A percentile compares a stretch with the other conserved stretches of the same genome.
These are phyloP conservation scores for Flaveria robusta DNA, from an alignment of 129 eudicot species.

Conservation along the genomic window DNA sequence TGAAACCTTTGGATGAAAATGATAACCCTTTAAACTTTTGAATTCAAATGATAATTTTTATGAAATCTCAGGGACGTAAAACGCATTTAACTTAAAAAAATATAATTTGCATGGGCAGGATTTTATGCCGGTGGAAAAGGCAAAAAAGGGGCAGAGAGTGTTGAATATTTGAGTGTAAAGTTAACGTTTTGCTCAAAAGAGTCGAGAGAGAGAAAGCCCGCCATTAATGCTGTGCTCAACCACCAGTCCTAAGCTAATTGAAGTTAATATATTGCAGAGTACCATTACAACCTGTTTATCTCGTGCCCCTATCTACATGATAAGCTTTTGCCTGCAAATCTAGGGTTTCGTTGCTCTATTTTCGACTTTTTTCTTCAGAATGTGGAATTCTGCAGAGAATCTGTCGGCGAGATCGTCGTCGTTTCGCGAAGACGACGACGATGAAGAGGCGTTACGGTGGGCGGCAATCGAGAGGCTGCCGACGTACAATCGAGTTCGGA, in stretches of 20 bases:
- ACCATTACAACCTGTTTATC: constrained; percentile 16
- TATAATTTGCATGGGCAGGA: not conserved
- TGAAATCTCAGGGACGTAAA: no score
- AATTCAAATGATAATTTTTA: no score
- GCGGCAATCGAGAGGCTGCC: constrained; percentile 95
- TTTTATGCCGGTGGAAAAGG: not conserved
- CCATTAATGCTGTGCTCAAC: constrained; percentile 74
- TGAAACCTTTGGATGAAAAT: no score
- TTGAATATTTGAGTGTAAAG: constrained; percentile 26
- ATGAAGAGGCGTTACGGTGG: constrained; percentile 96
- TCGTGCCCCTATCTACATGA: constrained; percentile 31
- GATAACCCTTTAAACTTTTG: no score
- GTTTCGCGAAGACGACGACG: constrained; percentile 72
- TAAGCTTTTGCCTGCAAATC: constrained; percentile 22
- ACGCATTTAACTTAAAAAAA: no score
- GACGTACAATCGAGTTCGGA: constrained; percentile 75
- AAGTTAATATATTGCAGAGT: not conserved
- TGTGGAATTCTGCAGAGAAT: constrained; percentile 87
- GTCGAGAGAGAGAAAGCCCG: constrained; percentile 32
- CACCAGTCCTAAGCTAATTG: constrained; percentile 28
- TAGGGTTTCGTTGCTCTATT: constrained; percentile 29
- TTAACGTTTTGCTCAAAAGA: constrained; percentile 35
- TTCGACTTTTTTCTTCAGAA: constrained; percentile 11
- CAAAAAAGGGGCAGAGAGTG: not conserved
- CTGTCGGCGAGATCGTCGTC: constrained; percentile 70